phyloP scores from a whole-genome alignment of 2,329 filamentous ascomycete species.

The Rosellinia necatrix region DNA sequence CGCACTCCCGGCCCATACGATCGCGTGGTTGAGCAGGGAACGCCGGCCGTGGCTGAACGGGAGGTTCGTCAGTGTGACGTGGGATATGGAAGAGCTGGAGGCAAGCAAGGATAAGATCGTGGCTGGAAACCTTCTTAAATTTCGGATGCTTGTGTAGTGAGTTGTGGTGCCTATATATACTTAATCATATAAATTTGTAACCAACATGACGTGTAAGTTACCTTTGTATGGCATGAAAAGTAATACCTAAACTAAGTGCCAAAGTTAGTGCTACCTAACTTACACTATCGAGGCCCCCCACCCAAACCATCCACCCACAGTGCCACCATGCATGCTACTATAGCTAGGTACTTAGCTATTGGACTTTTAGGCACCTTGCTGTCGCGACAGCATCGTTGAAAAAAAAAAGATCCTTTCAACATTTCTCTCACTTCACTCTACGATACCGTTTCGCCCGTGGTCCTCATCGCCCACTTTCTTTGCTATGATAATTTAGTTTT shows the following conservation, averaged over 20 bases:
- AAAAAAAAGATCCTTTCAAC: conserved; percentile 8
- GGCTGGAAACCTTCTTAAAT: conserved; percentile 38
- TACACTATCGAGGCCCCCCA: too few relatives aligned
- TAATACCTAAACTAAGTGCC: too few relatives aligned
- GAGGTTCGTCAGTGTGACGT: conserved; percentile 36
- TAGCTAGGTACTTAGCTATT: neutral
- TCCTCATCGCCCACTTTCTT: conserved; percentile 4
- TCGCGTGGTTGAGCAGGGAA: conserved; percentile 33
- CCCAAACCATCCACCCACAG: too few relatives aligned
- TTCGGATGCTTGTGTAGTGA: conserved; percentile 26
- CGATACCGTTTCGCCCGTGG: neutral
- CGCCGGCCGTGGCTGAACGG: conserved; percentile 35
- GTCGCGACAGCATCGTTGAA: too few relatives aligned
- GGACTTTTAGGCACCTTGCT: too few relatives aligned
- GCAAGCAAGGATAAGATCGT: conserved; percentile 39
- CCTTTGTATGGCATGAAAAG: too few relatives aligned
- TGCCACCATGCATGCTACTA: too few relatives aligned
- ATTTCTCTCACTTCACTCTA: conserved; percentile 6
- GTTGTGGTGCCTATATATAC: too few relatives aligned
- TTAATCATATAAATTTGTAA: too few relatives aligned
- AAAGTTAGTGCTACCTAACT: too few relatives aligned
- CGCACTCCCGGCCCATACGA: conserved; percentile 36
- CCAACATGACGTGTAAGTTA: too few relatives aligned
- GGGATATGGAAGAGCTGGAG: conserved; percentile 42
- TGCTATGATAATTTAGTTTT: conserved; percentile 10